Evolutionary conservation across 257 asterid species (phyloP), one percentile per base, ranked within the genome.

Genomic region (Apocynum venetum): DNA sequence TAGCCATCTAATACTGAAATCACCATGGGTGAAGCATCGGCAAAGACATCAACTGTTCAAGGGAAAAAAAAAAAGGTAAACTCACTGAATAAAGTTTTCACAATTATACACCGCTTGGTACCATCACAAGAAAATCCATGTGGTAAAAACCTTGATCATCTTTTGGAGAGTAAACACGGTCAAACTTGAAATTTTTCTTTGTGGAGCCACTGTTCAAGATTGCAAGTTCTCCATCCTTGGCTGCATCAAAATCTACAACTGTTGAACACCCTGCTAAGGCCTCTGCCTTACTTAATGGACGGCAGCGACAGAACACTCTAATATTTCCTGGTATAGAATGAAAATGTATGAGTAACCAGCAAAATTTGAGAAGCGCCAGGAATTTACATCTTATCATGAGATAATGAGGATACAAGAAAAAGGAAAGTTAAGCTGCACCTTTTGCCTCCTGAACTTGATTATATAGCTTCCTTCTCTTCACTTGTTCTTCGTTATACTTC

Each of bases 241-340:
- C 95, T 74, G 92, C 89, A 66, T 93, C 98, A 71, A 96, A 96
- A 59, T 96, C 97, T 67, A 91, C 83, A n/a, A 89, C 96, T 9
- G 89, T 88, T 51, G 92, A 85, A 85, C 91, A 88, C 41, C 96
- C 86, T 63, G 91, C 84, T 71, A 77, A 41, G 20, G 84, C 76
- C 83, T 96, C 99, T 55, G 87, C 68, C 84, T 89, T 91, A 91
- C 93, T 96, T 76, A 96, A 80, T 71, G 99, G 99, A 79, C 99
- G 99, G 72, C 98, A 96, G 38, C 99, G 94, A 59, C 99, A 96
- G 80, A 93, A 96, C 17, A 96, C 99, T 84, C 99, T 87, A 47
- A 96, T 96, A 82, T 96, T 96, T 76, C 99, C 99, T 95, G 93
- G 53, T 72, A 75, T 80, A 75, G 46, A 75, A 67, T 77, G 48